phyloP scores from a whole-genome alignment of 805 yeast genomes.

The Candida nemodendra region DNA sequence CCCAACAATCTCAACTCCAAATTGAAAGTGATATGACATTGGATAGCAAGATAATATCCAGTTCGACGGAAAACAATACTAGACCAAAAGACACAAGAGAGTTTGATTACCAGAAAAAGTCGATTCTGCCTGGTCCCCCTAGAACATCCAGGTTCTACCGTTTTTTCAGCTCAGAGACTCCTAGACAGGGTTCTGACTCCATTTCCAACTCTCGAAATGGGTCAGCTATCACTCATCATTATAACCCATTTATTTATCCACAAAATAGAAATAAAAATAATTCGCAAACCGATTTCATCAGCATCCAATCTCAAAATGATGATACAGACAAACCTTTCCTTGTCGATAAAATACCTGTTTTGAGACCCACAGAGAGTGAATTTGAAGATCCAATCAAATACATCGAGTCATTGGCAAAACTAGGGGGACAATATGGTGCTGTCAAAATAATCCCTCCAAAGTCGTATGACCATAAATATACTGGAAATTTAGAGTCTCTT shows the following conservation, averaged over 20 bases:
- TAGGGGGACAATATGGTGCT: slow-evolving; percentile 69
- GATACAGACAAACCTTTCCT: slow-evolving; percentile 3
- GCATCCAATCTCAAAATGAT: slow-evolving; percentile 22
- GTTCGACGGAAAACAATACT: too few relatives aligned
- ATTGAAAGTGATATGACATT: too few relatives aligned
- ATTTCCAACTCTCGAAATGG: slow-evolving; percentile 7
- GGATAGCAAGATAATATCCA: too few relatives aligned
- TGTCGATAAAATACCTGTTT: slow-evolving; percentile 46
- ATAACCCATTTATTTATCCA: slow-evolving; percentile 46
- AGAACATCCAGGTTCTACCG: slow-evolving; percentile 29
- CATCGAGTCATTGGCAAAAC: slow-evolving; percentile 48
- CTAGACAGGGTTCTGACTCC: slow-evolving; percentile 9
- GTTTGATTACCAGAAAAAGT: too few relatives aligned
- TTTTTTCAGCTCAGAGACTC: slow-evolving; percentile 17
- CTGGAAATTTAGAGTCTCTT: slow-evolving; percentile 44
- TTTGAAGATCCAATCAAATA: slow-evolving; percentile 65
- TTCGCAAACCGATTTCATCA: slow-evolving; percentile 40
- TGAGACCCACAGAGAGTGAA: slow-evolving; percentile 54
- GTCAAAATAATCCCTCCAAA: slow-evolving; percentile 68
- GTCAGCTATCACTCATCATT: slow-evolving; percentile 29
- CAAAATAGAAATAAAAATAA: slow-evolving; percentile 44
- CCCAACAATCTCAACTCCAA: too few relatives aligned
- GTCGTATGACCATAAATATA: slow-evolving; percentile 34
- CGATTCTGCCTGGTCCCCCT: slow-evolving; percentile 24
- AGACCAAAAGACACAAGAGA: too few relatives aligned